phyloP scores from a whole-genome alignment of 495 filamentous ascomycete genomes.

The Staphylotrichum tortipilum region DNA sequence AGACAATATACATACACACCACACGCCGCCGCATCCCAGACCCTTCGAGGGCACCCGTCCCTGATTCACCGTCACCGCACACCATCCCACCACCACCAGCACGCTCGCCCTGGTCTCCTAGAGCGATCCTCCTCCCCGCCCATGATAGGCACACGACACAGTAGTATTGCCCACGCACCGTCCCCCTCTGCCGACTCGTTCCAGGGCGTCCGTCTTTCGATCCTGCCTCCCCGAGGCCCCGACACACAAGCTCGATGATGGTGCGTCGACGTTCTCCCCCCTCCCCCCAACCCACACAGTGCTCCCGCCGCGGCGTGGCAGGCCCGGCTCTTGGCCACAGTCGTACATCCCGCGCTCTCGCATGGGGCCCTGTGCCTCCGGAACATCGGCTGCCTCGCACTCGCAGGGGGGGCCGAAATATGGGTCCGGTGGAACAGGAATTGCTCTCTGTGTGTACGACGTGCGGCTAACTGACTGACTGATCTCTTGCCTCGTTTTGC shows the following conservation, averaged over 20 bases:
- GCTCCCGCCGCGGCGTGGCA: slow-evolving; percentile 1
- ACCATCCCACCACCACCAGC: neutral
- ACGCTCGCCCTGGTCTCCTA: neutral
- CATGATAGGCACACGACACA: slow-evolving; percentile 32
- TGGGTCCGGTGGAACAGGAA: slow-evolving; percentile 26
- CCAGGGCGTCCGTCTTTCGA: slow-evolving; percentile 25
- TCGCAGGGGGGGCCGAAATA: slow-evolving; percentile 18
- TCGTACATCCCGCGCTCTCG: slow-evolving; percentile 1
- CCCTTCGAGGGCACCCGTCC: neutral
- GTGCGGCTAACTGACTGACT: slow-evolving; percentile 11
- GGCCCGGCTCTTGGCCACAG: slow-evolving; percentile 12
- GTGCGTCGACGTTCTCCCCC: slow-evolving; percentile 22
- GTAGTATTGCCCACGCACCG: slow-evolving; percentile 7
- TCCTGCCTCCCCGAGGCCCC: slow-evolving; percentile 32
- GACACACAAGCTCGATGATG: slow-evolving; percentile 27
- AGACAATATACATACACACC: no score
- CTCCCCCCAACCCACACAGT: neutral
- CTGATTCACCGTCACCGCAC: neutral
- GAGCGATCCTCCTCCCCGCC: slow-evolving; percentile 6
- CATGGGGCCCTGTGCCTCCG: slow-evolving; percentile 12
- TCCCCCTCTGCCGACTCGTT: slow-evolving; percentile 5
- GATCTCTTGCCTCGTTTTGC: slow-evolving; percentile 5
- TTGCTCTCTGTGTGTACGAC: slow-evolving; percentile 7
- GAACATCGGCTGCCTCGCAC: slow-evolving; percentile 11
- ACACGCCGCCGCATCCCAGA: no score